Base-by-base conservation (phyloP, 179 eudicot species). In the Silene vulgaris region DNA sequence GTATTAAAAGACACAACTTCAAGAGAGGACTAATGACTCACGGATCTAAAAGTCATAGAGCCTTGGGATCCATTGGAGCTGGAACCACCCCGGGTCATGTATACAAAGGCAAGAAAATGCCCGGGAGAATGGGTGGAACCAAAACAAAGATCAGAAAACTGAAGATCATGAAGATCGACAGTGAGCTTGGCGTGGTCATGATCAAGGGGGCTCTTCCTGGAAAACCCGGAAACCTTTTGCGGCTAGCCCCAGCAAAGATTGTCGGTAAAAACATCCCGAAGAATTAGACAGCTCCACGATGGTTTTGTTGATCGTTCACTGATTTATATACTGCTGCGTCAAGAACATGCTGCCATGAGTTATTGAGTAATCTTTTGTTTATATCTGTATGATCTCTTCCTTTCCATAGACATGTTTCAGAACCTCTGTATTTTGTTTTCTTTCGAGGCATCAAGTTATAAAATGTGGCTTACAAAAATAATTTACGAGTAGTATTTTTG, bases 81-180 rank as follows among this genome's bases (percentile, higher is more conserved):
- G 99, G 99, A 65, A 95, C 99, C 23, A 95, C 99, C 6, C 99
- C 99, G 0, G 99, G 99, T 0, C 88, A 86, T 14, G 99, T 95
- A 0, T 95, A 89, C 87, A 77, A 77, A 65, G 99, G 97, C 17
- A 92, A 92, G 88, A 95, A 95, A 80, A 95, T 95, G 99, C 96
- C 99, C 5, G 99, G 99, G 74, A 82, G 96, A 79, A 95, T 95
- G 99, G 99, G 99, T 26, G 99, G 97, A 82, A 89, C 96, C 3
- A 89, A 83, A 29, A 86, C 80, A n/a, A 95, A 95, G 89, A 90
- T 92, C 65, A 81, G 95, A 19, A 95, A 92, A 74, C 81, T 95
- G 45, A 90, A 84, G 85, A 87, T 95, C 62, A 76, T 95, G 62
- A 95, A 95, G 82, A 89, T 95, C 26, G 99, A 95, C 82, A 78